Percentiles rank a stretch among this genome's conserved stretches.
Evolutionary conservation across 2,329 filamentous ascomycete genomes (phyloP).

Genomic region (Grosmannia huntii): DNA sequence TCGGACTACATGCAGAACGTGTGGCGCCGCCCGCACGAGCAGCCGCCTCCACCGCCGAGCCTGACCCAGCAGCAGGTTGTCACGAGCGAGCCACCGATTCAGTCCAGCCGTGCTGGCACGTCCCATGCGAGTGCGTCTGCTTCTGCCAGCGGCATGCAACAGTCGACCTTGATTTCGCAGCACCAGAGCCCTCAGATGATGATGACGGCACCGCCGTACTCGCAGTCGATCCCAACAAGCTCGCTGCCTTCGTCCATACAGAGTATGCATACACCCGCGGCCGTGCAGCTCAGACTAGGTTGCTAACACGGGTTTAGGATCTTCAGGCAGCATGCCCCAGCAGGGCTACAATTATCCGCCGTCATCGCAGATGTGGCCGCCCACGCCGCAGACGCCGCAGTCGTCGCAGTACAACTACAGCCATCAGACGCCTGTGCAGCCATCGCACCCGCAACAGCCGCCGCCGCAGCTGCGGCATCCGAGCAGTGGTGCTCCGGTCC

Average conservation of each 20-base stretch:
- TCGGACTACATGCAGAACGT: conserved; percentile 67
- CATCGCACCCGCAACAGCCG: conserved; percentile 37
- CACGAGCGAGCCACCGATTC: conserved; percentile 28
- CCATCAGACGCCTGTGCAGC: conserved; percentile 38
- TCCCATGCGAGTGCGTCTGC: conserved; percentile 48
- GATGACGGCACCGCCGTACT: conserved; percentile 54
- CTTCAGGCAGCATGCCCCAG: conserved; percentile 38
- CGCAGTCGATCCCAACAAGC: conserved; percentile 56
- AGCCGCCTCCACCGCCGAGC: conserved; percentile 37
- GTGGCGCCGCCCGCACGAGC: conserved; percentile 75
- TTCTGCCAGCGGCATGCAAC: conserved; percentile 25
- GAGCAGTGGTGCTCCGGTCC: conserved; percentile 40
- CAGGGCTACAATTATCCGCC: conserved; percentile 49
- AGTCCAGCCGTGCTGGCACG: conserved; percentile 40
- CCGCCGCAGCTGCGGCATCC: conserved; percentile 48
- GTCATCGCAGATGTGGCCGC: conserved; percentile 52
- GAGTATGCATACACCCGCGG: conserved; percentile 3
- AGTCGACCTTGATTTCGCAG: conserved; percentile 44
- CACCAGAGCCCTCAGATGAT: conserved; percentile 55
- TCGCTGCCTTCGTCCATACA: conserved; percentile 52
- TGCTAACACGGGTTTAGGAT: conserved; percentile 47
- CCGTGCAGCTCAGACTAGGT: not conserved
- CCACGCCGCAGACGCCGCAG: conserved; percentile 54
- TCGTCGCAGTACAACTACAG: conserved; percentile 43
- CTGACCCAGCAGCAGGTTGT: conserved; percentile 36